phyloP scores from a whole-genome alignment of 2,329 filamentous ascomycete genomes.

The Stagonosporopsis chrysanthemi region DNA sequence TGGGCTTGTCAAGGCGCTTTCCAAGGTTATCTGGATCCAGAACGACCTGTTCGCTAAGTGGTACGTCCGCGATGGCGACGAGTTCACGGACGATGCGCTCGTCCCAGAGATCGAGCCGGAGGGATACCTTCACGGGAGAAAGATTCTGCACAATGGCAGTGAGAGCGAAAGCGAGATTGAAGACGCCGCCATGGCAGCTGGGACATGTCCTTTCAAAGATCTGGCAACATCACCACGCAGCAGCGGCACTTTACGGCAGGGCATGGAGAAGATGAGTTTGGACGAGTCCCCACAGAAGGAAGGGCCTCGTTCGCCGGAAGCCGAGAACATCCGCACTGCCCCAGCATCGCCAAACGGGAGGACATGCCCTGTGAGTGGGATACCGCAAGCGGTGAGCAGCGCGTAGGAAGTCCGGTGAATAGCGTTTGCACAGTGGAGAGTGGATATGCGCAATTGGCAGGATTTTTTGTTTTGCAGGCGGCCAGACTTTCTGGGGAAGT shows the following conservation, averaged over 20 bases:
- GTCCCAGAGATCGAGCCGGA: slow-evolving; percentile 48
- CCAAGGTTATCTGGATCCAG: slow-evolving; percentile 87
- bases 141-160: slow-evolving; percentile 39
- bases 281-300: slow-evolving; percentile 22
- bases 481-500: slow-evolving; percentile 1
- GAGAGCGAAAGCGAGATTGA: slow-evolving; percentile 43
- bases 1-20: slow-evolving; percentile 75
- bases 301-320: slow-evolving; percentile 17
- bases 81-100: slow-evolving; percentile 58
- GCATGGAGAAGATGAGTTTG: slow-evolving; percentile 14
- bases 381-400: slow-evolving; percentile 27
- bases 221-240: slow-evolving; percentile 26
- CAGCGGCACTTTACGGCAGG: slow-evolving; percentile 18
- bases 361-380: slow-evolving; percentile 14
- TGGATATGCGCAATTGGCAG: slow-evolving; percentile 7
- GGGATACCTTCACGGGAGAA: slow-evolving; percentile 48
- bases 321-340: slow-evolving; percentile 21
- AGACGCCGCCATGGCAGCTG: slow-evolving; percentile 29
- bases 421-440: slow-evolving; percentile 1
- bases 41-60: slow-evolving; percentile 87
- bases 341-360: slow-evolving; percentile 19
- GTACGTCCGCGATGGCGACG: slow-evolving; percentile 74
- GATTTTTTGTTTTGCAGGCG: neutral
- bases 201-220: slow-evolving; percentile 43
- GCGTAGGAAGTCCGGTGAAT: slow-evolving; percentile 21